Conservation (phyloP, 2,329 filamentous ascomycete species). For the Fusarium abutilonis region DNA sequence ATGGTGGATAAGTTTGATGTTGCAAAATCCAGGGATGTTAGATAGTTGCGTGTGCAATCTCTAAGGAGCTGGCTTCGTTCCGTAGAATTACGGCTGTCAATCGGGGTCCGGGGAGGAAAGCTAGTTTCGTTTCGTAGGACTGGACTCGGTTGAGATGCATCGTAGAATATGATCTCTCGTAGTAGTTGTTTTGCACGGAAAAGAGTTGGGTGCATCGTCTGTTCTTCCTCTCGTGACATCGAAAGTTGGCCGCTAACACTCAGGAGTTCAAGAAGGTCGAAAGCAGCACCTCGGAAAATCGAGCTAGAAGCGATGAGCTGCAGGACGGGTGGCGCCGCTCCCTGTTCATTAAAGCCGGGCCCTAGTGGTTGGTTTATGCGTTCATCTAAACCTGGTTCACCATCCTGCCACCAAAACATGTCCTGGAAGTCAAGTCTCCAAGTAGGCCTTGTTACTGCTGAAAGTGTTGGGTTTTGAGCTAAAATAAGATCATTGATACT, state of each 20-base stretch:
- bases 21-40: conserved; percentile 62
- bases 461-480: conserved; percentile 55
- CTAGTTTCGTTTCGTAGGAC: conserved; percentile 45
- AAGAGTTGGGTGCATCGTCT: conserved; percentile 59
- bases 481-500: conserved; percentile 64
- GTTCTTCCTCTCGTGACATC: conserved; percentile 59
- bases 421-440: conserved; percentile 63
- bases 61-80: conserved; percentile 60
- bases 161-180: conserved; percentile 64
- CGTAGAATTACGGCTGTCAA: conserved; percentile 58
- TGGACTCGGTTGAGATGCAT: conserved; percentile 61
- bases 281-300: conserved; percentile 60
- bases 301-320: conserved; percentile 62
- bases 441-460: conserved; percentile 55
- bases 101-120: conserved; percentile 41
- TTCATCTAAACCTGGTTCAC: conserved; percentile 52
- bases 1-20: conserved; percentile 53
- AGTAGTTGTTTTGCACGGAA: conserved; percentile 65
- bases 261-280: conserved; percentile 64
- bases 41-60: conserved; percentile 61
- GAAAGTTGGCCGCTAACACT: conserved; percentile 62
- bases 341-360: conserved; percentile 39
- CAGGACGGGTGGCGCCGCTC: conserved; percentile 60
- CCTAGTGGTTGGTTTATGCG: conserved; percentile 28
- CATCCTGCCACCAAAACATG: conserved; percentile 66